Conservation (phyloP, 371 early-diverging fungal species). For the Nematocida minor region DNA sequence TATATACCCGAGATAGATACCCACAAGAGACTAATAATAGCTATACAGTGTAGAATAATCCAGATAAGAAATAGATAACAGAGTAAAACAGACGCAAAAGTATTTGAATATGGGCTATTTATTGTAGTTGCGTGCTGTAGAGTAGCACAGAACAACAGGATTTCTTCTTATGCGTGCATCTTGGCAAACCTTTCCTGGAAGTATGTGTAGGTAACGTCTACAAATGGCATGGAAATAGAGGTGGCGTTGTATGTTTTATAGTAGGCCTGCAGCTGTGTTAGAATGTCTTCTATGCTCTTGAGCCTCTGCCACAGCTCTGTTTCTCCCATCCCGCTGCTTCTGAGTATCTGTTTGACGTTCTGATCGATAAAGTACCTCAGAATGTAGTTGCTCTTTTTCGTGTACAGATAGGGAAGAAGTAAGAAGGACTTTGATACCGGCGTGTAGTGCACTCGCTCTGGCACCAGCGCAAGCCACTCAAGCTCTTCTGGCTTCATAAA, state of each 20-base stretch:
- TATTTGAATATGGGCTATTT: too few species aligned
- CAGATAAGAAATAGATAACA: too few species aligned
- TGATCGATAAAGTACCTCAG: conserved; percentile 59
- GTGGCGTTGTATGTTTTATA: conserved; percentile 48
- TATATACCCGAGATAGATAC: too few species aligned
- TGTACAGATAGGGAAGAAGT: not conserved
- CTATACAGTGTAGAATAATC: too few species aligned
- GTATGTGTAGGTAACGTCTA: conserved; percentile 30
- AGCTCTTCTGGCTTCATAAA: conserved; percentile 12
- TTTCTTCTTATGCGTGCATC: conserved; percentile 63
- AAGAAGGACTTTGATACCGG: conserved; percentile 29
- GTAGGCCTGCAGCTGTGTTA: conserved; percentile 36
- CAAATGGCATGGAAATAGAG: conserved; percentile 5
- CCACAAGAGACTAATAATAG: too few species aligned
- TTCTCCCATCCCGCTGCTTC: conserved; percentile 51
- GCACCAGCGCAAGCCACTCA: not conserved
- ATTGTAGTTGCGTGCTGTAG: too few species aligned
- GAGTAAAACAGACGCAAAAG: too few species aligned
- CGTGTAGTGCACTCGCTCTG: not conserved
- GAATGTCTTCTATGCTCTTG: conserved; percentile 45
- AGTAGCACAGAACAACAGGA: too few species aligned
- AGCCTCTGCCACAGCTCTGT: conserved; percentile 59
- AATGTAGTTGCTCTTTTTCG: conserved; percentile 60
- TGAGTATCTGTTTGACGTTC: conserved; percentile 31
- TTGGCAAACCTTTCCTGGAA: conserved; percentile 58